Conservation (phyloP, 345 rosid species). For the Gossypium rotundifolium region DNA sequence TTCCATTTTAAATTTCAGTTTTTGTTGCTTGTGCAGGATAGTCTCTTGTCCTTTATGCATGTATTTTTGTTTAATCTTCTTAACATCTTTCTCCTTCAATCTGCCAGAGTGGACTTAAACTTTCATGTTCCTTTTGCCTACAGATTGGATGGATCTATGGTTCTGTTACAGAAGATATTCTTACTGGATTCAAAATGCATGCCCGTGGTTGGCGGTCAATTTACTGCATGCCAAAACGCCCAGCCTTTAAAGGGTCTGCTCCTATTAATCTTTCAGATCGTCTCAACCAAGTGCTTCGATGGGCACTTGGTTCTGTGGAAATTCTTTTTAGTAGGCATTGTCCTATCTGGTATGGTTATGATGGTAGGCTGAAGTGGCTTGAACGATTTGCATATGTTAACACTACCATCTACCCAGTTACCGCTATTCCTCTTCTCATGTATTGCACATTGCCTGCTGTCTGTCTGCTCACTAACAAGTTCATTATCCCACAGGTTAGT, state of each 20-base stretch:
- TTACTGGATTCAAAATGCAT: constrained; percentile 96
- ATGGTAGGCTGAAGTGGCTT: constrained; percentile 80
- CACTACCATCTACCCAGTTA: constrained; percentile 84
- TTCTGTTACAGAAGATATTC: constrained; percentile 92
- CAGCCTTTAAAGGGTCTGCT: constrained; percentile 89
- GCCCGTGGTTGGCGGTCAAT: constrained; percentile 96
- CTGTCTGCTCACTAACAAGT: constrained; percentile 82
- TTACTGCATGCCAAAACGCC: constrained; percentile 80
- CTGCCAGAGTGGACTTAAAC: background rate
- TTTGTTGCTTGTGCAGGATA: background rate
- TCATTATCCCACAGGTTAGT: constrained; percentile 87
- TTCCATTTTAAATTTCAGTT: background rate
- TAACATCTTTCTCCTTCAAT: background rate
- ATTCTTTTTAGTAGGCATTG: constrained; percentile 93
- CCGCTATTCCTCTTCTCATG: constrained; percentile 76
- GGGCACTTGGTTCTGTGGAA: constrained; percentile 92
- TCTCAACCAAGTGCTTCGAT: constrained; percentile 89
- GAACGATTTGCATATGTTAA: constrained; percentile 81
- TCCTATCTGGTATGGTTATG: constrained; percentile 87
- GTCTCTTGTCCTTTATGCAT: background rate
- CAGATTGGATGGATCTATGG: constrained; percentile 98
- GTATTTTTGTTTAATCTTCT: background rate
- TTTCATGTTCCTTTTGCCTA: constrained; percentile 12
- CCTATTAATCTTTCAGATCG: constrained; percentile 95
- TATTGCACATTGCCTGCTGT: constrained; percentile 88